A percentile compares a stretch with the other conserved stretches of the same genome.
These are phyloP conservation scores for Sphaerosporella brunnea DNA, from an alignment of 495 filamentous ascomycete species.

Conservation along the genomic window DNA sequence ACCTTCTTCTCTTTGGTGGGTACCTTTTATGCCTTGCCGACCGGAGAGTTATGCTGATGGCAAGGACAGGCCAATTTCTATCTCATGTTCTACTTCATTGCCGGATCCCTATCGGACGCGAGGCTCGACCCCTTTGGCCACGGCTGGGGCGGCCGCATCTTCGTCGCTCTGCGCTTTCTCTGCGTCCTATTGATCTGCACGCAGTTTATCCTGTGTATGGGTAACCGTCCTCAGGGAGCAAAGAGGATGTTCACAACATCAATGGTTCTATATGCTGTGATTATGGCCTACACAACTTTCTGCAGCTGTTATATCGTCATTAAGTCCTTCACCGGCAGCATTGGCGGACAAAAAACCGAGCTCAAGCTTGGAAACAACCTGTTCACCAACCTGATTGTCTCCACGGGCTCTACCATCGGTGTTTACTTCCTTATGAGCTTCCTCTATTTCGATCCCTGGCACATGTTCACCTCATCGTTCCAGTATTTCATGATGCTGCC, in stretches of 20 bases:
- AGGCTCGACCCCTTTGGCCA: slow-evolving; percentile 79
- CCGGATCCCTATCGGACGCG: slow-evolving; percentile 72
- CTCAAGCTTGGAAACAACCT: slow-evolving; percentile 60
- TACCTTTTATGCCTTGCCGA: no score
- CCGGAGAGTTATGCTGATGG: no score
- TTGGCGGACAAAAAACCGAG: slow-evolving; percentile 25
- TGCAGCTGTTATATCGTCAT: slow-evolving; percentile 72
- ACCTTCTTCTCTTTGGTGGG: slow-evolving; percentile 83
- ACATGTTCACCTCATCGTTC: slow-evolving; percentile 87
- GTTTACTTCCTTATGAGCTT: slow-evolving; percentile 94
- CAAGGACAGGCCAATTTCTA: slow-evolving; percentile 73
- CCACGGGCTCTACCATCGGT: slow-evolving; percentile 72
- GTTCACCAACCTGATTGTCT: slow-evolving; percentile 88
- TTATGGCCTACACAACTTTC: slow-evolving; percentile 95
- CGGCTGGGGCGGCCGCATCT: slow-evolving; percentile 66
- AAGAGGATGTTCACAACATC: slow-evolving; percentile 75
- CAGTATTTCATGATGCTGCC: slow-evolving; percentile 91
- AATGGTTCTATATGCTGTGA: slow-evolving; percentile 73
- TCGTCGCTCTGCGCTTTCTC: slow-evolving; percentile 65
- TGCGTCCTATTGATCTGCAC: slow-evolving; percentile 75
- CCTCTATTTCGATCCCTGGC: slow-evolving; percentile 95
- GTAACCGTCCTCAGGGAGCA: slow-evolving; percentile 91
- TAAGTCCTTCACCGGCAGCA: slow-evolving; percentile 42
- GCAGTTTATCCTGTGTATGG: slow-evolving; percentile 96
- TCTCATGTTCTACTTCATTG: slow-evolving; percentile 95